Evolutionary conservation across 805 yeast genomes (phyloP), one percentile per base, ranked within the genome.

Genomic region (Henningerozyma blattae): DNA sequence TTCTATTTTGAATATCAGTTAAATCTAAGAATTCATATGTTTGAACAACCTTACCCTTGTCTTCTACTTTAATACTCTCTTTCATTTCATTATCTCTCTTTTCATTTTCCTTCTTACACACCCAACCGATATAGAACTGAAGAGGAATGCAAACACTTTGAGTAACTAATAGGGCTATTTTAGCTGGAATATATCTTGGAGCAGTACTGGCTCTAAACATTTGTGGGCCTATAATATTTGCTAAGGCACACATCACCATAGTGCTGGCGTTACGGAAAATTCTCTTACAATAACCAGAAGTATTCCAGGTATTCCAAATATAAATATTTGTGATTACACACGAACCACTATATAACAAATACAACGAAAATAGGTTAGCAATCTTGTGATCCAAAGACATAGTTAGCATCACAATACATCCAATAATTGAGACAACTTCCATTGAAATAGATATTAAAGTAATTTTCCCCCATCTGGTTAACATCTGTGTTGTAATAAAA

Each of bases 221-320:
- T 44, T 75, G 80, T 3, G 85, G 82, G 0, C 81, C 83, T 32
- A 74, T 60, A 38, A 79, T 55, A 43, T 76, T 67, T 6, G 77
- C 72, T 17, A 73, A 52, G 9, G 75, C 71, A 46, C 72, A 74
- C n/a, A 67, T 70, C 34, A 73, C 59, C 74, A 74, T 67, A 1
- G 75, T 72, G 17, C 67, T 44, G 4, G 69, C 72, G 43, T 71
- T 72, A 39, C 77, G 56, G 22, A 66, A 65, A 18, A 72, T 53
- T 40, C 74, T 64, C 45, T 75, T 75, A 5, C 77, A 71, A 35
- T 72, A 69, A 2, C 81, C 80, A 1, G 80, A 71, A 7, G 77
- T 72, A 43, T 74, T 74, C 30, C 76, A 67, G 35, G 70, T 65
- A 39, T 71, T 71, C 81, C 80, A 74, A 4, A 74, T 67, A 45